Conservation (phyloP, 345 rosid species). For the Euphorbia tirucalli region DNA sequence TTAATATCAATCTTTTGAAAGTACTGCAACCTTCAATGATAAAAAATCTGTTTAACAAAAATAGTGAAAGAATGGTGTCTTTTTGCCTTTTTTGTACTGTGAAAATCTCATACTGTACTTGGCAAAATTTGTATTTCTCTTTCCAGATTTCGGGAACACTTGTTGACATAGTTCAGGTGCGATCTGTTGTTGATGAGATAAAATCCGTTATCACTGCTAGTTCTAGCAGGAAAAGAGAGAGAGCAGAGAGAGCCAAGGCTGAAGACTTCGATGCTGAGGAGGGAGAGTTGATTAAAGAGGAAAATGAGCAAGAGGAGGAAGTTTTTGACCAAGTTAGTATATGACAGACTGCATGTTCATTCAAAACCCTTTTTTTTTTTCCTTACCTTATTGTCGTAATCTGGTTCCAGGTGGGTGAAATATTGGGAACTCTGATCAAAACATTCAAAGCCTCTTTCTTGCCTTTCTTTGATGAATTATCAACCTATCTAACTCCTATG, state of each 20-base stretch:
- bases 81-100: background rate
- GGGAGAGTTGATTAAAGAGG: constrained; percentile 94
- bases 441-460: constrained; percentile 88
- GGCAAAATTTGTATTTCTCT: constrained; percentile 17
- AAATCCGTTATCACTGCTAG: constrained; percentile 95
- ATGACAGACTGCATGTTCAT: background rate
- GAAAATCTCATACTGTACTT: constrained; percentile 1
- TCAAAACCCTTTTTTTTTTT: constrained; percentile 1
- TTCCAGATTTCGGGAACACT: constrained; percentile 78
- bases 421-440: constrained; percentile 95
- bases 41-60: no score
- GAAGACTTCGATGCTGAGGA: constrained; percentile 99
- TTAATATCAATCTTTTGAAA: background rate
- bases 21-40: background rate
- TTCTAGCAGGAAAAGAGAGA: constrained; percentile 86
- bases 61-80: background rate
- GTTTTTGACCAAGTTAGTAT: constrained; percentile 94
- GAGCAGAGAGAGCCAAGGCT: constrained; percentile 91
- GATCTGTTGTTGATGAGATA: constrained; percentile 85
- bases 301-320: constrained; percentile 99
- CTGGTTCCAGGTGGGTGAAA: constrained; percentile 83
- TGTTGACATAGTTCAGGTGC: constrained; percentile 82
- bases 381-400: constrained; percentile 1
- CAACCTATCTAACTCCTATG: constrained; percentile 97
- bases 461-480: constrained; percentile 90